Evolutionary conservation across 139 green algal species (phyloP).

Genomic region (Limnomonas spitsbergensis): DNA sequence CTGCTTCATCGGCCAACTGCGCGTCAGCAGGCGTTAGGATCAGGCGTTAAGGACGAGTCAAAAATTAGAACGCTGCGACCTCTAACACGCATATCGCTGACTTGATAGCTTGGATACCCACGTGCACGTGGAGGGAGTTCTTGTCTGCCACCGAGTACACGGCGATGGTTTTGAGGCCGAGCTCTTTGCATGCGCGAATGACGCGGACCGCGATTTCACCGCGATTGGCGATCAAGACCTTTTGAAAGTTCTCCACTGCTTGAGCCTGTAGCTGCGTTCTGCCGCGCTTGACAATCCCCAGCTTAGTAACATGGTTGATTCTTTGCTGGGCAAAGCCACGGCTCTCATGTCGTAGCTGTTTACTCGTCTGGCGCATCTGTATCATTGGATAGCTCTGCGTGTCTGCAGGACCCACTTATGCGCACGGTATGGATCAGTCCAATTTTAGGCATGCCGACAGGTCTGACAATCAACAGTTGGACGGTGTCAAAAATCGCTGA

Average conservation of each 20-base stretch:
- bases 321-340: not conserved
- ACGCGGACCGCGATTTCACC: constrained; percentile 92
- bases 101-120: too few relatives aligned
- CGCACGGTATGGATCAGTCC: too few relatives aligned
- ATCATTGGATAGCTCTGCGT: too few relatives aligned
- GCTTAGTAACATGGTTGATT: not conserved
- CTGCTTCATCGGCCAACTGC: constrained; percentile 89
- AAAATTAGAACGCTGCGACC: not conserved
- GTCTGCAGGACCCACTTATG: too few relatives aligned
- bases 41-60: not conserved
- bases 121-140: constrained; percentile 60
- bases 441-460: too few relatives aligned
- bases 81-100: too few relatives aligned
- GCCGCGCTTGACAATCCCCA: not conserved
- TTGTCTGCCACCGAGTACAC: constrained; percentile 88
- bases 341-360: too few relatives aligned
- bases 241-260: constrained; percentile 10
- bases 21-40: not conserved
- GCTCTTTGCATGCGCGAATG: constrained; percentile 89
- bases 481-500: too few relatives aligned
- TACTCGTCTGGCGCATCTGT: too few relatives aligned
- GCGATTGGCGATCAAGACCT: constrained; percentile 89
- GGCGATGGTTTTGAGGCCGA: constrained; percentile 84
- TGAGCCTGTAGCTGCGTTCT: not conserved
- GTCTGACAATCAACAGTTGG: too few relatives aligned